A percentile compares a stretch with the other conserved stretches of the same genome.
phyloP scores from a whole-genome alignment of 345 rosid genomes.

The Noccaea bulbosa region DNA sequence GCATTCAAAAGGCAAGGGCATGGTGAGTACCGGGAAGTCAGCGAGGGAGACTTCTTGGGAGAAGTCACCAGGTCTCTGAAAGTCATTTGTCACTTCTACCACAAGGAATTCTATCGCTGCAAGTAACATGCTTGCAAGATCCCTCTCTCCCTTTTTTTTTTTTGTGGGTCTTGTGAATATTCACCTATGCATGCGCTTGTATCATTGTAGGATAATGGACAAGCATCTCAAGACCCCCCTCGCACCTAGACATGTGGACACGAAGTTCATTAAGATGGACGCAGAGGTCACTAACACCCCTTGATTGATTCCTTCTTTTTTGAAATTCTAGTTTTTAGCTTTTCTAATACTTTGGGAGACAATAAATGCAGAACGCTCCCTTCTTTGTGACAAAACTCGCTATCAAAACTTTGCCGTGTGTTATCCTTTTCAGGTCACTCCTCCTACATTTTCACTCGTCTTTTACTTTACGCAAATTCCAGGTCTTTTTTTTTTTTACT shows the following conservation, averaged over 20 bases:
- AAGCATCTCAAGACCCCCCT: conserved; percentile 91
- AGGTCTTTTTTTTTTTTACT: neutral
- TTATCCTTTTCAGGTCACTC: conserved; percentile 76
- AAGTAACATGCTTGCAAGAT: conserved; percentile 55
- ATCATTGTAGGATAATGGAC: conserved; percentile 75
- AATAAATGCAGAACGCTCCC: conserved; percentile 80
- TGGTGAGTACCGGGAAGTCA: conserved; percentile 85
- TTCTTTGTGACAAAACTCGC: conserved; percentile 89
- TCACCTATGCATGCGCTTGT: conserved; percentile 2
- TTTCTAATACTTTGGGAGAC: neutral
- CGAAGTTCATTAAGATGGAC: conserved; percentile 90
- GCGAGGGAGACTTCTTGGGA: conserved; percentile 92
- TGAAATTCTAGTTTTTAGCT: neutral
- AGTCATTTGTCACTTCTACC: conserved; percentile 84
- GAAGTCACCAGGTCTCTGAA: conserved; percentile 92
- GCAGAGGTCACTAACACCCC: conserved; percentile 65
- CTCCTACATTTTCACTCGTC: conserved; percentile 12
- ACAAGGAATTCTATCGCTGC: conserved; percentile 87
- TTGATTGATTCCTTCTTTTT: neutral
- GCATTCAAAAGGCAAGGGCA: conserved; percentile 80
- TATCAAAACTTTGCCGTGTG: conserved; percentile 87
- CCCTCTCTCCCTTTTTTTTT: neutral
- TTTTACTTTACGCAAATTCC: too few species aligned
- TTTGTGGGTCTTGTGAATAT: neutral
- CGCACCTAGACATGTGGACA: conserved; percentile 67